Percentiles rank a stretch among this genome's conserved stretches.
phyloP scores from a whole-genome alignment of 176 grass and related monocot species.

The Zea mays region DNA sequence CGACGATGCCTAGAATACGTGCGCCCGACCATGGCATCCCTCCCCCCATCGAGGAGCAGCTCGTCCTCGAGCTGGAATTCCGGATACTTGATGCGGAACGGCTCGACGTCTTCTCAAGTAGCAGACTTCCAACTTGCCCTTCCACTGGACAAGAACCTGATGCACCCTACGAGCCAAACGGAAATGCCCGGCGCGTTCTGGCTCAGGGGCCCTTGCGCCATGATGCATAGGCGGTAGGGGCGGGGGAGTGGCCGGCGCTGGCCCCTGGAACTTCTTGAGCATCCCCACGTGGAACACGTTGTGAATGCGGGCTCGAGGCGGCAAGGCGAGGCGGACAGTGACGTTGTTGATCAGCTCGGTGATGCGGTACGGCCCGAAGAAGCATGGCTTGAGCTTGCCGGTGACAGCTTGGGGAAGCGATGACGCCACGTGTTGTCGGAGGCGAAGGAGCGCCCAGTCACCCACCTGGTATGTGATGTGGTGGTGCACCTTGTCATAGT shows the following conservation, averaged over 20 bases:
- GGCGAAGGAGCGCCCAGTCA: no score
- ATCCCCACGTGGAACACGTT: background rate
- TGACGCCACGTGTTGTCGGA: no score
- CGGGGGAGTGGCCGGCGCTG: accelerated
- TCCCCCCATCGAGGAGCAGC: background rate
- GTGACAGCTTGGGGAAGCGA: no score
- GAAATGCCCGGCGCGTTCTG: accelerated
- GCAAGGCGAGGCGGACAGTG: no score
- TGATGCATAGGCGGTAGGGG: background rate
- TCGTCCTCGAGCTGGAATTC: background rate
- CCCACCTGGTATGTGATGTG: no score
- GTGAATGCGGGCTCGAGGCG: no score
- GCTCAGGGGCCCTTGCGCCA: background rate
- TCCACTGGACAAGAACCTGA: background rate
- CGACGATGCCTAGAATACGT: background rate
- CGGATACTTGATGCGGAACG: background rate
- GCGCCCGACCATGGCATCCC: background rate
- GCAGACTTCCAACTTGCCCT: background rate
- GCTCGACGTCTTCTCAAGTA: background rate
- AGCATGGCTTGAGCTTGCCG: no score
- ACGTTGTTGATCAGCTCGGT: no score
- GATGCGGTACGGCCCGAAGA: no score
- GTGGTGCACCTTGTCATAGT: no score
- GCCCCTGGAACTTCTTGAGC: background rate
- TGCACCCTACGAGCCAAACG: accelerated